Percentiles rank a stretch among this genome's conserved stretches.
Evolutionary conservation across 768 basidiomycete species (phyloP).

Genomic region (Cyclocybe aegerita): DNA sequence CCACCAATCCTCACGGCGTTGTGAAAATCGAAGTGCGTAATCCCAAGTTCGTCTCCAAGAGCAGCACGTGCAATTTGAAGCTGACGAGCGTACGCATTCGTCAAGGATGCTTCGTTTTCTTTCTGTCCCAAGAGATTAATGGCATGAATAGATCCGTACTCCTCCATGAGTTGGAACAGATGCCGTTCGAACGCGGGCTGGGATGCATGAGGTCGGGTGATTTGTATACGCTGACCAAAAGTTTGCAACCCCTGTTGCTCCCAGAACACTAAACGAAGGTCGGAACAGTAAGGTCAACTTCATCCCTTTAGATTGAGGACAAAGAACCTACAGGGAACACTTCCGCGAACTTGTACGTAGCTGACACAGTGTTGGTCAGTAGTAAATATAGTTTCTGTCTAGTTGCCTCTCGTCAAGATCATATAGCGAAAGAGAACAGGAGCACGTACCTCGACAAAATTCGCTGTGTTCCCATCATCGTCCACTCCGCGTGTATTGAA

Average conservation of each 20-base stretch:
- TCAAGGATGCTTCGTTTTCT: slow-evolving; percentile 87
- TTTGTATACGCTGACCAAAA: slow-evolving; percentile 91
- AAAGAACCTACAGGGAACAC: slow-evolving; percentile 80
- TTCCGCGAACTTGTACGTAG: slow-evolving; percentile 93
- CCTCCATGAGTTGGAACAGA: slow-evolving; percentile 80
- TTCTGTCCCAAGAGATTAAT: slow-evolving; percentile 91
- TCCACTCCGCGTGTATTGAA: slow-evolving; percentile 98
- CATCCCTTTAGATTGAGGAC: slow-evolving; percentile 12
- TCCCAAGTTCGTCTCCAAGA: slow-evolving; percentile 66
- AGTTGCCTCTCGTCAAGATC: slow-evolving; percentile 6
- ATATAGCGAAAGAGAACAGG: slow-evolving; percentile 14
- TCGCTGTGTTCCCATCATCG: slow-evolving; percentile 92
- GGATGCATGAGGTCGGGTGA: slow-evolving; percentile 92
- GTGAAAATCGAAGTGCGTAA: slow-evolving; percentile 96
- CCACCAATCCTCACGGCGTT: slow-evolving; percentile 76
- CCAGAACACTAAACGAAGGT: slow-evolving; percentile 79
- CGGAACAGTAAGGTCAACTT: slow-evolving; percentile 13
- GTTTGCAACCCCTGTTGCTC: slow-evolving; percentile 96
- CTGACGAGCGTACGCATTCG: slow-evolving; percentile 80
- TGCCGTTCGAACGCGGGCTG: slow-evolving; percentile 98
- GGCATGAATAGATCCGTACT: slow-evolving; percentile 83
- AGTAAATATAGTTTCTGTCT: slow-evolving; percentile 91
- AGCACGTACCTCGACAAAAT: slow-evolving; percentile 85
- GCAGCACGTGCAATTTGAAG: slow-evolving; percentile 62
- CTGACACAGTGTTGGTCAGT: slow-evolving; percentile 87